Evolutionary conservation across 805 yeast species (phyloP), one percentile per base, ranked within the genome.

Genomic region (Jamesozyma jinghongensis): DNA sequence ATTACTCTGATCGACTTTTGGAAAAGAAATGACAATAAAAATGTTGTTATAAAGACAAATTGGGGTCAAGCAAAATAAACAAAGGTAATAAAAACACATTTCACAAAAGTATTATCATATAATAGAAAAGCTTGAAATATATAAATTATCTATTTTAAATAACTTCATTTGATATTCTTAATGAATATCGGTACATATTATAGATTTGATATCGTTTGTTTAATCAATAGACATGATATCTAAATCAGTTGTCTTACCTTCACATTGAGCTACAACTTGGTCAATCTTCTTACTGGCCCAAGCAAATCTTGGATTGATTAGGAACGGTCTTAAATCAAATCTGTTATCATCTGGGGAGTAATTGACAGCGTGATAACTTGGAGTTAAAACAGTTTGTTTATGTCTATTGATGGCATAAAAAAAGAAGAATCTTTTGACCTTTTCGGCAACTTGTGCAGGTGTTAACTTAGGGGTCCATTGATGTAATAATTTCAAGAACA

Each of bases 321-420:
- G 69, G 62, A 92, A 87, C n/a, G 98, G 99, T 51, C 99, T 73
- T 55, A 94, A 68, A 60, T 92, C 99, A 62, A 84, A 92, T 53
- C 99, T 73, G 60, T 92, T 92, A 62, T 92, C 99, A 62, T 92
- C 99, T 1, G 98, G 97, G 2, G 97, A 88, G 58, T 92, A 92
- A 55, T 85, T 94, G 61, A 92, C 99, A 0, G 98, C 99, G 54
- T 92, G 98, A 57, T 92, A 92, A 29, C 94, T 75, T 12, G 99
- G 99, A 0, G 99, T 92, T 60, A 88, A 72, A n/a, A 90, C 88
- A 1, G 98, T 92, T 79, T 85, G 92, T 65, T 92, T 92, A 63
- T 92, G 99, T 54, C 99, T 78, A 62, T 92, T 92, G 42, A 92
- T 76, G 4, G 97, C 95, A 63, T 92, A 94, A 59, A 75, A 92